Evolutionary conservation across 2,329 filamentous ascomycete species (phyloP), one percentile per base, ranked within the genome.

Genomic region (Pleomassaria siparia): DNA sequence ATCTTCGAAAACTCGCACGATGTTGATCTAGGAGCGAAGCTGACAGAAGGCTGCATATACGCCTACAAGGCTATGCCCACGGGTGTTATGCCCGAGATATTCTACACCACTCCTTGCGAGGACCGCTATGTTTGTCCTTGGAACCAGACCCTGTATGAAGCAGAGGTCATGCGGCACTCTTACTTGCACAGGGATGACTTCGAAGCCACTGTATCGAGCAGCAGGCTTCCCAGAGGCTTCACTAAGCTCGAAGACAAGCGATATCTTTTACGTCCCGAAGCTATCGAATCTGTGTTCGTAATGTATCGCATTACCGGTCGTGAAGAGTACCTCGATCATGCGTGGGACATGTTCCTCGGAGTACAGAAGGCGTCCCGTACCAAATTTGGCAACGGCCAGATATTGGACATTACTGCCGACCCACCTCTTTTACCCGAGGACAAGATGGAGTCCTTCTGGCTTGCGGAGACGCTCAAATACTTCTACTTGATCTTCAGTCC

Each of bases 31-130:
- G 82, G 80, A 18, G 72, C 73, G 40, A 80, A 82, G 59, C 71
- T 85, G 21, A 83, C 81, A 0, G 77, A 83, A 49, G 82, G 81
- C 13, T 85, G 82, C 59, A 77, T 84, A 21, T 85, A 79, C 76
- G 76, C 81, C 6, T 85, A 85, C 60, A 72, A 77, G 44, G 70
- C 75, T 4, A 78, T 79, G 37, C 75, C 77, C 2, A 74, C 77
- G 0, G 81, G 82, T 1, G 76, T 85, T 47, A 84, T 84, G 80
- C 81, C 82, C 0, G 82, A 85, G 56, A 67, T 71, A 21, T 83
- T 83, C 60, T 61, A 74, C 21, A 67, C 81, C 45, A 53, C 79
- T 2, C 72, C 80, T 1, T 85, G 82, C 59, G 50, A 49, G 2
- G 55, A 51, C 1, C 59, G 64, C 1, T 49, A 40, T 1, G 40